Conservation (phyloP, 371 early-diverging fungal species). For the Catenaria anguillulae region DNA sequence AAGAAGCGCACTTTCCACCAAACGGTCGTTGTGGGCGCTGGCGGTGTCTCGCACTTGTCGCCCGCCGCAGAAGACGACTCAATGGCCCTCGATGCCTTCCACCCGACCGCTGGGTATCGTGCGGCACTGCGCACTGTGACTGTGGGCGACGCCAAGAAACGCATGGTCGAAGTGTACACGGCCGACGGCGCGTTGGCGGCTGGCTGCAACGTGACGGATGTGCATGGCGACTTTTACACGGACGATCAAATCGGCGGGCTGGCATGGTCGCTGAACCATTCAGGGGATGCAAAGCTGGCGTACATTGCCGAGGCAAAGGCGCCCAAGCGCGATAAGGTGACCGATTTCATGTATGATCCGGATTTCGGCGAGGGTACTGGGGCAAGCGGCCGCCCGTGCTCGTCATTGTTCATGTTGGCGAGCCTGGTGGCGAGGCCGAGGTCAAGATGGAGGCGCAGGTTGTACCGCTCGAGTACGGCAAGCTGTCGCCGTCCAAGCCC, state of each 20-base stretch:
- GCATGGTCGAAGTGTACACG: constrained; percentile 26
- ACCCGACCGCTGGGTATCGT: constrained; percentile 11
- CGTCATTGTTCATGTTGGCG: constrained; percentile 15
- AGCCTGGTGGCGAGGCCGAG: constrained; percentile 7
- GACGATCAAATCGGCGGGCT: constrained; percentile 43
- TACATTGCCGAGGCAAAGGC: constrained; percentile 43
- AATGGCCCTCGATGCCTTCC: constrained; percentile 13
- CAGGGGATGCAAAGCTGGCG: constrained; percentile 25
- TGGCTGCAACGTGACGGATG: constrained; percentile 32
- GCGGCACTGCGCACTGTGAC: constrained; percentile 18
- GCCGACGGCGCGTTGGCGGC: constrained; percentile 21
- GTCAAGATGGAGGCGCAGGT: background rate
- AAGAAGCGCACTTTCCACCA: constrained; percentile 21
- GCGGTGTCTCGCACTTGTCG: constrained; percentile 12
- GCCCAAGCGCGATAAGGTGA: constrained; percentile 11
- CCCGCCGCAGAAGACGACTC: constrained; percentile 9
- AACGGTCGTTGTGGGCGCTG: constrained; percentile 15
- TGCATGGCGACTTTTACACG: constrained; percentile 44
- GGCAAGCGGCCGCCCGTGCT: constrained; percentile 32
- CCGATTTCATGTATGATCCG: constrained; percentile 21
- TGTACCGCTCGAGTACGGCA: background rate
- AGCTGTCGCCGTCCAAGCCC: background rate
- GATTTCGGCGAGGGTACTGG: constrained; percentile 41
- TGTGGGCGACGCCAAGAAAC: constrained; percentile 21
- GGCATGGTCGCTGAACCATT: constrained; percentile 32